These are phyloP conservation scores for Ophiostoma quercus DNA, from an alignment of 2,329 filamentous ascomycete genomes.

Conservation along the genomic window DNA sequence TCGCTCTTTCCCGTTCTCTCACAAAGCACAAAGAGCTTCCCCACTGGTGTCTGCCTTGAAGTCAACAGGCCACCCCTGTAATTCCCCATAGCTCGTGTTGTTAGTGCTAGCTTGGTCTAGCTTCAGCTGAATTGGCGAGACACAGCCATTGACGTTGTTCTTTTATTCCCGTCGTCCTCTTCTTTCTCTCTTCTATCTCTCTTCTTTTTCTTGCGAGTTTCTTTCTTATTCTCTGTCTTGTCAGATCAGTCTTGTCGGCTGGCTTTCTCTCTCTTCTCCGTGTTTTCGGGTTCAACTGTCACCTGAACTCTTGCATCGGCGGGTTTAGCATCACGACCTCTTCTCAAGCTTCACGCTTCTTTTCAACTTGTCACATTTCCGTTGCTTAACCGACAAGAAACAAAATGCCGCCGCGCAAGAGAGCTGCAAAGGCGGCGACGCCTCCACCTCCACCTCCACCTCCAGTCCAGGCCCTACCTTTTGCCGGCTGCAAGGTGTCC, in stretches of 20 bases:
- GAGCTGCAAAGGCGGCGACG: conserved; percentile 8
- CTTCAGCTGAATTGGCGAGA: not conserved
- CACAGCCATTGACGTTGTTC: not conserved
- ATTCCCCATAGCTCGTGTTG: not conserved
- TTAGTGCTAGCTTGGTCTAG: not conserved
- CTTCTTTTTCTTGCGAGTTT: not conserved
- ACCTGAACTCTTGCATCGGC: not conserved
- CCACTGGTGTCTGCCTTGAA: conserved; percentile 6
- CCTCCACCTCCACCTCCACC: conserved; percentile 29
- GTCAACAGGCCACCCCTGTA: not conserved
- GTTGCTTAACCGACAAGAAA: too few relatives aligned
- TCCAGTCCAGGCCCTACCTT: conserved; percentile 30
- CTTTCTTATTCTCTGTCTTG: not conserved
- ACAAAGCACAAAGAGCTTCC: not conserved
- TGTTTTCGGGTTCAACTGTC: not conserved
- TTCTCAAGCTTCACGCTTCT: not conserved
- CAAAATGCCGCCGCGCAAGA: conserved; percentile 24
- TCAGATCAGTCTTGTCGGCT: too few relatives aligned
- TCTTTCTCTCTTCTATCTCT: not conserved
- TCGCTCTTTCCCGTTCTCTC: not conserved
- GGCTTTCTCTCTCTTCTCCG: too few relatives aligned
- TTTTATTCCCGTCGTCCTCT: not conserved
- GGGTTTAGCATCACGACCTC: not conserved
- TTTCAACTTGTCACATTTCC: too few relatives aligned
- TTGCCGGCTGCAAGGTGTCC: conserved; percentile 49